A percentile compares a stretch with the other conserved stretches of the same genome.
Evolutionary conservation across 345 rosid genomes (phyloP).

Genomic region (Salix caprea): DNA sequence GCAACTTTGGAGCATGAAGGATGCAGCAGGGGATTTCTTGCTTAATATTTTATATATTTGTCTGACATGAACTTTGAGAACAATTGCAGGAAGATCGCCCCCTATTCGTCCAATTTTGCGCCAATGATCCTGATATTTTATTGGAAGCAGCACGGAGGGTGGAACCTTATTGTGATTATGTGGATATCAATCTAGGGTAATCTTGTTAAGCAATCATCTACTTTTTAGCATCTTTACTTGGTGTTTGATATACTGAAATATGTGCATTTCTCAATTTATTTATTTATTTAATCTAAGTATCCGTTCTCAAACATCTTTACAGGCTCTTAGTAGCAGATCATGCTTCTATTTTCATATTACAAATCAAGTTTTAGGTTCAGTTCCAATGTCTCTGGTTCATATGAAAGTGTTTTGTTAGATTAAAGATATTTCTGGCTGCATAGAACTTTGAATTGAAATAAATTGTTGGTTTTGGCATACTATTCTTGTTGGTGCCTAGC

Average conservation of each 20-base stretch:
- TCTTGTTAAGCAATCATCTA: not conserved
- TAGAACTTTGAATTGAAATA: not conserved
- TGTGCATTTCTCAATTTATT: no score
- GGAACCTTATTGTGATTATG: conserved; percentile 77
- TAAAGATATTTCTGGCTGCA: not conserved
- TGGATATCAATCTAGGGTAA: conserved; percentile 95
- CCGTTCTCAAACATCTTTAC: no score
- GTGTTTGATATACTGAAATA: not conserved
- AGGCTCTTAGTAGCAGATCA: no score
- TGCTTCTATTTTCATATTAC: no score
- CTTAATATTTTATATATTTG: not conserved
- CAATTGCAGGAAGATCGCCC: conserved; percentile 88
- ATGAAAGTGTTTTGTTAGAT: not conserved
- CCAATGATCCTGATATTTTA: conserved; percentile 74
- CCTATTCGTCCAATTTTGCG: conserved; percentile 91
- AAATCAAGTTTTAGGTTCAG: not conserved
- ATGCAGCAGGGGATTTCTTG: not conserved
- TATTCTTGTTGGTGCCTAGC: no score
- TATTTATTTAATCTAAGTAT: no score
- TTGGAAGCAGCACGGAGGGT: conserved; percentile 81
- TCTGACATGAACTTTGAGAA: not conserved
- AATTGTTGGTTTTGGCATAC: not conserved
- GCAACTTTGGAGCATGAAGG: no score
- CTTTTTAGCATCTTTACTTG: not conserved
- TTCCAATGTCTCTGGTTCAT: not conserved